Base-by-base conservation (phyloP, 139 green algal species). In the Pycnococcus provasolii region DNA sequence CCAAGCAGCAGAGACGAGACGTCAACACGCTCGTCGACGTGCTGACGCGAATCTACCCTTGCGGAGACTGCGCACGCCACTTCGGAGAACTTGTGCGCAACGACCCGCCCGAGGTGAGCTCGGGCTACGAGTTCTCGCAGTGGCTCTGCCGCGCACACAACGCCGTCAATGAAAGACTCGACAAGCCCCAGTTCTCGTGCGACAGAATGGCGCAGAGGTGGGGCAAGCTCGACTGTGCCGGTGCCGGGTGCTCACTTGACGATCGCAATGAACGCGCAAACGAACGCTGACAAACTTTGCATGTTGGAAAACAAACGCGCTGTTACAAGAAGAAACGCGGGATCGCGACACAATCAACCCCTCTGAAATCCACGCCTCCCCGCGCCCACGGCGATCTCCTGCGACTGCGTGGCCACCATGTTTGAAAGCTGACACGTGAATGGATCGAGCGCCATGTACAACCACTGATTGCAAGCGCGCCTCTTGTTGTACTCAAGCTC, bases 131-230 rank as follows among this genome's bases (percentile, higher is more conserved):
- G 52, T 81, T 96, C 15, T 75, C 77, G 61, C 64, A 72, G 26
- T 96, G 87, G 87, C 86, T 94, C 80, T 96, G 90, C 72, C 65
- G 74, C 9, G 70, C 82, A 2, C 90, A 96, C 76, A 96, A 96
- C 70, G 60, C 61, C 0, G 88, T 95, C 37, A 95, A 95, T 73
- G 48, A 67, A 2, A 78, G 77, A 37, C 50, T 94, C 15, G 83
- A 79, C 69, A 96, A 95, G 74, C 81, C 87, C 0, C 13, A 57
- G 4, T 95, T 95, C 76, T 89, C 94, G 71, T 96, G 90, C 77
- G 70, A 83, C 3, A 62, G 87, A 15, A 84, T 86, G 8, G 75
- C 72, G 45, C 43, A 75, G 3, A 74, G 89, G 3, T 96, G 90
- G 90, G 74, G 74, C 2, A 62, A 69, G 1, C 53, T 91, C 61